These are phyloP conservation scores for Didymella pomorum DNA, from an alignment of 2,329 filamentous ascomycete species.

Conservation along the genomic window DNA sequence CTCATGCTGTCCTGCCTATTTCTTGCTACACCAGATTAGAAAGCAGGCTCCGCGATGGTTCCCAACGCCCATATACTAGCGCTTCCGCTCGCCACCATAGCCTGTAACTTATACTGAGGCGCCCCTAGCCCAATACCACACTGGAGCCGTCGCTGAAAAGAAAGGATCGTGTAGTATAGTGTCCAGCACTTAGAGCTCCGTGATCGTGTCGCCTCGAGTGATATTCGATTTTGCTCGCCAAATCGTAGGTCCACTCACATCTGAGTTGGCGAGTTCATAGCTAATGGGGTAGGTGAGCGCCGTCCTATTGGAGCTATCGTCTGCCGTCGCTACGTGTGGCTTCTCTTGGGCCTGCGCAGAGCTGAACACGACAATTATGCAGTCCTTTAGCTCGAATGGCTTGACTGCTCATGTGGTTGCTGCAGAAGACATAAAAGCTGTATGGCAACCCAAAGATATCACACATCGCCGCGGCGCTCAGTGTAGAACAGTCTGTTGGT, in stretches of 20 bases:
- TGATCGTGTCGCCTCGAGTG: neutral
- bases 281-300: slow-evolving; percentile 4
- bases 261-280: neutral
- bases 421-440: slow-evolving; percentile 9
- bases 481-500: neutral
- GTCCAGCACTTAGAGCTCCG: neutral
- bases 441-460: neutral
- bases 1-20: neutral
- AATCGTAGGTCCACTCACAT: slow-evolving; percentile 7
- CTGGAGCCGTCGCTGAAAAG: slow-evolving; percentile 3
- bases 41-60: neutral
- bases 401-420: neutral
- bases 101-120: slow-evolving; percentile 2
- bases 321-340: slow-evolving; percentile 4
- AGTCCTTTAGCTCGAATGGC: neutral
- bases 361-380: slow-evolving; percentile 6
- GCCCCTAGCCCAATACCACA: slow-evolving; percentile 4
- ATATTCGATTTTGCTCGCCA: neutral
- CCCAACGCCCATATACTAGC: neutral
- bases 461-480: neutral
- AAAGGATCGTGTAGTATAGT: neutral
- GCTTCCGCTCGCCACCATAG: neutral
- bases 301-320: slow-evolving; percentile 6
- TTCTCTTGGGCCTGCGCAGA: slow-evolving; percentile 1
- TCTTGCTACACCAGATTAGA: neutral